Percentiles rank a stretch among this genome's conserved stretches.
Evolutionary conservation across 495 filamentous ascomycete genomes (phyloP).

Genomic region (Aspergillus olivimuriae): DNA sequence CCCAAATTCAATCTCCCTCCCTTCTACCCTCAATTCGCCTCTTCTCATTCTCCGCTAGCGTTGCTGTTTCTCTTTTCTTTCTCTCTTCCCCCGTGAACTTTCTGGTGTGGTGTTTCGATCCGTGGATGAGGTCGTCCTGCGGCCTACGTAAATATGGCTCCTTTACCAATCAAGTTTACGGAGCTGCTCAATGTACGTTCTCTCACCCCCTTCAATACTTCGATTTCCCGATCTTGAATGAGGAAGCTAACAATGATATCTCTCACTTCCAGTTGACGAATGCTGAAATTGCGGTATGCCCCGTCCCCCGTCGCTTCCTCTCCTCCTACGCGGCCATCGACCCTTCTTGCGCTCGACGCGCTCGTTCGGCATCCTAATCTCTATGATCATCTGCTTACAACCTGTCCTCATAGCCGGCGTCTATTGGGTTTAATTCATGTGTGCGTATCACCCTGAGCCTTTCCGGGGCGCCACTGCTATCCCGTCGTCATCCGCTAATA

Average conservation of each 20-base stretch:
- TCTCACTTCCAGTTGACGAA: slow-evolving; percentile 55
- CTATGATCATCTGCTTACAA: slow-evolving; percentile 33
- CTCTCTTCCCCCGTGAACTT: slow-evolving; percentile 23
- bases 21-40: slow-evolving; percentile 11
- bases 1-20: slow-evolving; percentile 18
- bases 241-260: slow-evolving; percentile 18
- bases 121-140: slow-evolving; percentile 46
- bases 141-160: slow-evolving; percentile 58
- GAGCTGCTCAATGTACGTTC: slow-evolving; percentile 78
- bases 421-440: slow-evolving; percentile 96
- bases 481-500: slow-evolving; percentile 1
- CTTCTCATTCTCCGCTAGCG: slow-evolving; percentile 12
- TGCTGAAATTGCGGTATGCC: slow-evolving; percentile 73
- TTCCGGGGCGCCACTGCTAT: not conserved
- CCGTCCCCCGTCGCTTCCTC: slow-evolving; percentile 12
- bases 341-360: not conserved
- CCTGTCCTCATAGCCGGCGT: slow-evolving; percentile 48
- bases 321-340: slow-evolving; percentile 13
- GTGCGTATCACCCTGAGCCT: slow-evolving; percentile 48
- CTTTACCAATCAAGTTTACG: slow-evolving; percentile 89
- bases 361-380: slow-evolving; percentile 7
- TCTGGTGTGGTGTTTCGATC: slow-evolving; percentile 40
- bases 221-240: not conserved
- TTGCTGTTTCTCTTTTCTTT: slow-evolving; percentile 17
- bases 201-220: slow-evolving; percentile 3